Evolutionary conservation across 1,284 basidiomycete genomes (phyloP).

Genomic region (Phaffia rhodozyma): DNA sequence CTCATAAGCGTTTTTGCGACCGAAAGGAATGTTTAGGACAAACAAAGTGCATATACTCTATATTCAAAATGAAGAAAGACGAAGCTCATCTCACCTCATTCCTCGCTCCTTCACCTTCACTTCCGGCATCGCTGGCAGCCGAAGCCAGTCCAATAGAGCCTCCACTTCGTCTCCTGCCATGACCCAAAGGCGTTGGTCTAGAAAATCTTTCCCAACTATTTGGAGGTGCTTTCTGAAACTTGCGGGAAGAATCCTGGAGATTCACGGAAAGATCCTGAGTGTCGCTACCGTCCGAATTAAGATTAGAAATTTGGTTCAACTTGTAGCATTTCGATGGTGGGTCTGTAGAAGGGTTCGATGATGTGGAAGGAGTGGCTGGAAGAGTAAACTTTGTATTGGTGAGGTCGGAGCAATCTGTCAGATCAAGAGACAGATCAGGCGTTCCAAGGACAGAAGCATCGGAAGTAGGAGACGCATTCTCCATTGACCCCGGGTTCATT

Average conservation of each 20-base stretch:
- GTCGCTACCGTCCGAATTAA: not conserved
- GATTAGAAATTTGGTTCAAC: not conserved
- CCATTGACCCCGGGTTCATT: not conserved
- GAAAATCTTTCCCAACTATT: slow-evolving; percentile 13
- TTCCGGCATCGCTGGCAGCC: slow-evolving; percentile 5
- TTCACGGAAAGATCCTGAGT: not conserved
- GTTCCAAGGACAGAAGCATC: not conserved
- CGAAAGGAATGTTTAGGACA: too few species aligned
- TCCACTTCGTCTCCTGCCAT: not conserved
- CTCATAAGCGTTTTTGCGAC: not conserved
- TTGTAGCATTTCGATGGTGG: not conserved
- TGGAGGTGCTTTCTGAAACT: slow-evolving; percentile 2
- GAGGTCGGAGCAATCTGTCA: too few species aligned
- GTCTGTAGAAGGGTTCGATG: not conserved
- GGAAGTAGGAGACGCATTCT: not conserved
- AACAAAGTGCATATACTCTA: too few species aligned
- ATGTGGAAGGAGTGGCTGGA: not conserved
- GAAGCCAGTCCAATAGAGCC: not conserved
- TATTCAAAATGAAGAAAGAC: not conserved
- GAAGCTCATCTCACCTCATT: not conserved
- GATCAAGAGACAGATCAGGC: not conserved
- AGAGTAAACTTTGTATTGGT: too few species aligned
- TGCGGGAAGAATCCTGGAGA: not conserved
- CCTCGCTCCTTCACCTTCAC: not conserved
- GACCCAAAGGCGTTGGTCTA: not conserved